Evolutionary conservation across 805 yeast genomes (phyloP).

Genomic region (Candida tammaniensis): DNA sequence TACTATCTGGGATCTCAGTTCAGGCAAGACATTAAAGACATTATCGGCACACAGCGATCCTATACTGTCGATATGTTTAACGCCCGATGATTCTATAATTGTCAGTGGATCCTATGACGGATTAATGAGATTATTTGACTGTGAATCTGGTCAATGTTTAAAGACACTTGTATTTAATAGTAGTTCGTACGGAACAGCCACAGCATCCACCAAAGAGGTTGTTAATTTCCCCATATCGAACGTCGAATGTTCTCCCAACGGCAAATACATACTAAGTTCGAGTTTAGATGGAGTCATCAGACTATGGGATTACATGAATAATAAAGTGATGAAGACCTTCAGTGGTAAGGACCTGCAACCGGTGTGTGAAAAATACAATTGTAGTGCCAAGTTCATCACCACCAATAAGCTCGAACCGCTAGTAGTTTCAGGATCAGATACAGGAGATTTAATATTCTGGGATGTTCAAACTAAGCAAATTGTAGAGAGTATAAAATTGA

Average conservation of each 20-base stretch:
- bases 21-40: constrained; percentile 70
- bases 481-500: constrained; percentile 21
- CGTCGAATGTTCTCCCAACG: constrained; percentile 76
- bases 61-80: constrained; percentile 69
- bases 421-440: constrained; percentile 64
- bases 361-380: constrained; percentile 50
- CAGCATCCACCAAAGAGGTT: constrained; percentile 52
- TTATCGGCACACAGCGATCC: constrained; percentile 94
- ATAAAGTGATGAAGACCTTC: constrained; percentile 75
- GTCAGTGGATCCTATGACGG: constrained; percentile 92
- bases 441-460: constrained; percentile 56
- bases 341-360: constrained; percentile 26
- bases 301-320: constrained; percentile 84
- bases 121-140: constrained; percentile 82
- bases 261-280: constrained; percentile 71
- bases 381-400: constrained; percentile 52
- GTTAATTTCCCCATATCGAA: constrained; percentile 68
- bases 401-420: constrained; percentile 28
- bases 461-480: constrained; percentile 60
- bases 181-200: constrained; percentile 56
- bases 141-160: constrained; percentile 85
- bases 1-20: constrained; percentile 79
- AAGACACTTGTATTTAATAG: constrained; percentile 80
- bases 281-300: constrained; percentile 77
- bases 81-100: constrained; percentile 77